These are phyloP conservation scores for Coemansia sp. DNA, from an alignment of 192 early-diverging fungal genomes.

Conservation along the genomic window DNA sequence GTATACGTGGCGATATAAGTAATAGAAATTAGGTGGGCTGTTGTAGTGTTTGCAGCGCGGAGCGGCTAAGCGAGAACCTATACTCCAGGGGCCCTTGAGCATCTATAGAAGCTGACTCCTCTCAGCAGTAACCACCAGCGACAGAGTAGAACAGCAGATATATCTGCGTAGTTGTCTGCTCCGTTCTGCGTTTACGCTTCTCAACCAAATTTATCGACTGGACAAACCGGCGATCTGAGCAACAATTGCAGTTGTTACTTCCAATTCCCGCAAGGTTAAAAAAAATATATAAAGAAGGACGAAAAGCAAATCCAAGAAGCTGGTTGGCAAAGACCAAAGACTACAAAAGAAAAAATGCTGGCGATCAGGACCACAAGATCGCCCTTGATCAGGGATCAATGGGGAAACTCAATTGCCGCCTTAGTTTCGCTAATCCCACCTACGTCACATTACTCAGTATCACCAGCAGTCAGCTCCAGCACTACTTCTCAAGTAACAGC, in stretches of 20 bases:
- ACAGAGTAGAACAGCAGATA: neutral
- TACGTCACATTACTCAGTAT: too few species aligned
- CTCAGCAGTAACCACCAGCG: neutral
- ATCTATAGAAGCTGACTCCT: neutral
- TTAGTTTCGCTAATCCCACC: too few species aligned
- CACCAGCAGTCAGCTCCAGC: too few species aligned
- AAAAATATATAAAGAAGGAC: neutral
- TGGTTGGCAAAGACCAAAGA: neutral
- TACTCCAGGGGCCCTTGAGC: slow-evolving; percentile 9
- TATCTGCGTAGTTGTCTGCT: neutral
- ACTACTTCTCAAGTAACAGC: too few species aligned
- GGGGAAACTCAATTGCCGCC: too few species aligned
- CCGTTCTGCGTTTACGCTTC: neutral
- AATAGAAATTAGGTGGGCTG: neutral
- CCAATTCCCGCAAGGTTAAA: neutral
- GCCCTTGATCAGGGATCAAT: neutral
- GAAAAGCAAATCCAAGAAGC: neutral
- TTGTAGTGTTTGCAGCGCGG: neutral
- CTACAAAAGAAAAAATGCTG: neutral
- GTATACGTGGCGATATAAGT: neutral
- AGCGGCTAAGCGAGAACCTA: slow-evolving; percentile 11
- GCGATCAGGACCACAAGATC: neutral
- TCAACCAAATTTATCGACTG: neutral
- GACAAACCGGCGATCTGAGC: neutral
- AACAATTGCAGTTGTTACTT: neutral